Evolutionary conservation across 73 alveolate species (phyloP).

Genomic region (Paramecium sonneborni): DNA sequence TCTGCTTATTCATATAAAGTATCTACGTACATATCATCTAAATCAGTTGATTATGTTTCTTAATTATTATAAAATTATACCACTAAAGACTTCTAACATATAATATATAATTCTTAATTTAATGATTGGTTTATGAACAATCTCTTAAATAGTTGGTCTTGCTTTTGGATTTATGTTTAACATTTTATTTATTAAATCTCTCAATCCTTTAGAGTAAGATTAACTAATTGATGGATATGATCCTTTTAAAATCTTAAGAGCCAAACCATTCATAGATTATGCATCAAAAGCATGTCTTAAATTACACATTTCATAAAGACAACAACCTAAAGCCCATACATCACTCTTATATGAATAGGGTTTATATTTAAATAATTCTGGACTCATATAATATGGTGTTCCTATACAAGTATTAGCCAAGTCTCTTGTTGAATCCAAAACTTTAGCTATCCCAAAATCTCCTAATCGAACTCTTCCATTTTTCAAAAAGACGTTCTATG

Average conservation of each 20-base stretch:
- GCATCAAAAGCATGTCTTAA: conserved; percentile 98
- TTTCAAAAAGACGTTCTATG: conserved; percentile 95
- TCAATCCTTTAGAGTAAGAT: conserved; percentile 87
- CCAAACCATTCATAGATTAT: conserved; percentile 94
- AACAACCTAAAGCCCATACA: conserved; percentile 98
- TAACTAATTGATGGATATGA: conserved; percentile 90
- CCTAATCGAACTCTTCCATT: conserved; percentile 96
- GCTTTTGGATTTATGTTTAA: conserved; percentile 90
- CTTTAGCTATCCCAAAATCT: conserved; percentile 98
- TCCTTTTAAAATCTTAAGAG: conserved; percentile 95
- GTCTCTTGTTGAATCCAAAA: conserved; percentile 93
- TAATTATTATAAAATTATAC: neutral
- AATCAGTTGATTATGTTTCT: conserved; percentile 59
- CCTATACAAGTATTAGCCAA: conserved; percentile 96
- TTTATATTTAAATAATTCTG: conserved; percentile 95
- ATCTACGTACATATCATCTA: conserved; percentile 90
- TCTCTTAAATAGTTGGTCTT: conserved; percentile 95
- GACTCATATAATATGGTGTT: conserved; percentile 98
- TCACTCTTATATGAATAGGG: conserved; percentile 97
- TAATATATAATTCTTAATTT: conserved; percentile 84
- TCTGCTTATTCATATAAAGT: conserved; percentile 92
- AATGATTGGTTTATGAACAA: conserved; percentile 90
- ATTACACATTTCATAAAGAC: conserved; percentile 96
- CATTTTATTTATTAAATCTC: conserved; percentile 91
- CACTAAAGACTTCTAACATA: conserved; percentile 84